Percentiles rank a stretch among this genome's conserved stretches.
Conservation (phyloP, 2,329 filamentous ascomycete genomes). For the Cercospora zeae-maydis region DNA sequence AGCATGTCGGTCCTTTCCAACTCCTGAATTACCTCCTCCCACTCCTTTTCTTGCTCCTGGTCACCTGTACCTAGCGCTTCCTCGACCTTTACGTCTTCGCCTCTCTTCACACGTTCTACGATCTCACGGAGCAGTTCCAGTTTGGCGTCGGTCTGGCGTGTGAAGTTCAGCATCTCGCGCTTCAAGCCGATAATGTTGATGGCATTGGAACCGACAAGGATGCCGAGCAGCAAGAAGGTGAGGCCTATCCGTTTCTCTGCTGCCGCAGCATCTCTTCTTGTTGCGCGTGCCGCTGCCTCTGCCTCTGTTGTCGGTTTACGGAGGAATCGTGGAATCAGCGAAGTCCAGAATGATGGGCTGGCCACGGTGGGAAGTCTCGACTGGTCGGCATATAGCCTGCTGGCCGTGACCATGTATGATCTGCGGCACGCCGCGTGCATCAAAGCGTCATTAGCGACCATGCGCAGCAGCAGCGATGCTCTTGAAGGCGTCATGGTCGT, state of each 20-base stretch:
- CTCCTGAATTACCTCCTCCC: constrained; percentile 70
- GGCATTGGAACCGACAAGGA: constrained; percentile 89
- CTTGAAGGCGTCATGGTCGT: constrained; percentile 16
- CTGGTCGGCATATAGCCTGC: constrained; percentile 11
- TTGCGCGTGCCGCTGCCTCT: constrained; percentile 23
- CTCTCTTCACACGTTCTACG: constrained; percentile 64
- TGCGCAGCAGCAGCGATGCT: constrained; percentile 1
- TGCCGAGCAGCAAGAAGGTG: constrained; percentile 61
- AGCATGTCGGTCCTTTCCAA: constrained; percentile 35
- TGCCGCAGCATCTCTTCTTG: constrained; percentile 19
- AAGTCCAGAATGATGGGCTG: constrained; percentile 37
- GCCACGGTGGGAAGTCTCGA: constrained; percentile 35
- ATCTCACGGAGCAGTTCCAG: constrained; percentile 74
- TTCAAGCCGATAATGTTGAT: constrained; percentile 85
- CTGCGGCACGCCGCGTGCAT: background rate
- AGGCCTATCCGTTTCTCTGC: constrained; percentile 57
- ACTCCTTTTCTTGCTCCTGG: constrained; percentile 70
- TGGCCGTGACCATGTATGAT: constrained; percentile 11
- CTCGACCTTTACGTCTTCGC: constrained; percentile 82
- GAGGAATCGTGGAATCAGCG: constrained; percentile 35
- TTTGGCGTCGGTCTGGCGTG: constrained; percentile 72
- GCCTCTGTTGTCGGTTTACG: constrained; percentile 24
- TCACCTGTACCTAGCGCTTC: constrained; percentile 75
- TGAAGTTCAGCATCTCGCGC: constrained; percentile 69
- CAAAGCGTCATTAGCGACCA: background rate